Evolutionary conservation across 2,329 filamentous ascomycete species (phyloP).

Genomic region (Sporothrix luriei): DNA sequence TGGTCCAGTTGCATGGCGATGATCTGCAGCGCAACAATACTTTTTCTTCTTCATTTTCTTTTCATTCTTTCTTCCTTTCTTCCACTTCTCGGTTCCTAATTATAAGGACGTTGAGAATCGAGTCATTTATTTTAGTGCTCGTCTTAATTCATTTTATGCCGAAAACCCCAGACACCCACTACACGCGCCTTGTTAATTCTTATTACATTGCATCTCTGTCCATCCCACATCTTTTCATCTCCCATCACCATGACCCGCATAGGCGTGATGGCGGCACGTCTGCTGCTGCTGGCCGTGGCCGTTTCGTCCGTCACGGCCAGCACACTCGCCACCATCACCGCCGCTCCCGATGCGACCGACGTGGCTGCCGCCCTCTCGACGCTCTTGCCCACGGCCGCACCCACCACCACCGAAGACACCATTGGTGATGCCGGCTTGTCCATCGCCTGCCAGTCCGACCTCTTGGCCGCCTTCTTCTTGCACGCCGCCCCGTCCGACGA

Average conservation of each 20-base stretch:
- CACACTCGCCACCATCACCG: background rate
- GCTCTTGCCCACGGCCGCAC: slow-evolving; percentile 3
- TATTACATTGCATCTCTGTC: background rate
- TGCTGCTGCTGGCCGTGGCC: background rate
- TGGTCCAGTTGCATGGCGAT: slow-evolving; percentile 5
- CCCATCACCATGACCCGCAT: background rate
- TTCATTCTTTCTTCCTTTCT: background rate
- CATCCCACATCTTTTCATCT: background rate
- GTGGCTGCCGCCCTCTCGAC: background rate
- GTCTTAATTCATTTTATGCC: background rate
- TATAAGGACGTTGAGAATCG: background rate
- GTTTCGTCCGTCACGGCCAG: background rate
- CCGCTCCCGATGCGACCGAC: background rate
- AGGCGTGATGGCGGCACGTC: background rate
- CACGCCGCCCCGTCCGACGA: slow-evolving; percentile 14
- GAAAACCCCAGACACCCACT: background rate
- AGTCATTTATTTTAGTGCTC: background rate
- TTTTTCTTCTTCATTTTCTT: no score
- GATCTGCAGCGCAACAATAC: background rate
- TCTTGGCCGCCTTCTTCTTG: slow-evolving; percentile 10
- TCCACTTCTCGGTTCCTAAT: background rate
- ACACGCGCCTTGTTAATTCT: background rate
- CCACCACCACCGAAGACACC: background rate
- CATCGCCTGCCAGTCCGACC: background rate
- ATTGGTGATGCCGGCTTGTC: background rate